Evolutionary conservation across 139 green algal species (phyloP), one percentile per base, ranked within the genome.

Genomic region (Micractinium conductrix): DNA sequence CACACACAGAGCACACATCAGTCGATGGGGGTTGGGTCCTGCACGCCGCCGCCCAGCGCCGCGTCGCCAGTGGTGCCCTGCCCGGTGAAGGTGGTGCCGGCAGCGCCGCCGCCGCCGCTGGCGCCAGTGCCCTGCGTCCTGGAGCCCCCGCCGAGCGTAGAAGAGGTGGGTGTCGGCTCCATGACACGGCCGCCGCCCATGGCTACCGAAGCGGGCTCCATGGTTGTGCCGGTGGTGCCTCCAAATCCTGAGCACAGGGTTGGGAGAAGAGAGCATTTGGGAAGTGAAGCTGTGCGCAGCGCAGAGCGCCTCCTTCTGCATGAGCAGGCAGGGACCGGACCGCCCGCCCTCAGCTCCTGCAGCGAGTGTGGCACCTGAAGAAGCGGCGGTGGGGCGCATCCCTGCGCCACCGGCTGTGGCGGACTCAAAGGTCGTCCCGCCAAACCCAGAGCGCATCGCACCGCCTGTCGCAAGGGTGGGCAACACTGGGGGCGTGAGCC

Each of bases 11-110:
- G 63, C n/a, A 37, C 40, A 21, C 63, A 30, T 16, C 65, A 26
- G 65, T 76, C 69, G 2, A 76, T 26, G 8, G 69, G 69, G 9
- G 69, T 76, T 22, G 69, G 69, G 40, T 76, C 69, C 69, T 55
- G 42, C 69, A 76, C 69, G 0, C 69, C 69, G 0, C 69, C 69
- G 40, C 69, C 40, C 69, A 76, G 42, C 24, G 69, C 69, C 8
- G 35, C 69, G 0, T 76, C 69, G 69, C 40, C 69, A 24, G 21
- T 24, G 24, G 40, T 48, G 40, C 69, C 69, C 69, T 76, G 69
- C 40, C 69, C 69, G 37, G 69, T 55, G 40, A 76, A 53, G 28
- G 22, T 55, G 24, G 69, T 76, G 40, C 40, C 40, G 6, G 38
- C 69, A 4, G 69, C 40, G 10, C 69, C 69, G 40, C 38, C 40